Conservation (phyloP, 129 eudicot species). For the Tanacetum coccineum region DNA sequence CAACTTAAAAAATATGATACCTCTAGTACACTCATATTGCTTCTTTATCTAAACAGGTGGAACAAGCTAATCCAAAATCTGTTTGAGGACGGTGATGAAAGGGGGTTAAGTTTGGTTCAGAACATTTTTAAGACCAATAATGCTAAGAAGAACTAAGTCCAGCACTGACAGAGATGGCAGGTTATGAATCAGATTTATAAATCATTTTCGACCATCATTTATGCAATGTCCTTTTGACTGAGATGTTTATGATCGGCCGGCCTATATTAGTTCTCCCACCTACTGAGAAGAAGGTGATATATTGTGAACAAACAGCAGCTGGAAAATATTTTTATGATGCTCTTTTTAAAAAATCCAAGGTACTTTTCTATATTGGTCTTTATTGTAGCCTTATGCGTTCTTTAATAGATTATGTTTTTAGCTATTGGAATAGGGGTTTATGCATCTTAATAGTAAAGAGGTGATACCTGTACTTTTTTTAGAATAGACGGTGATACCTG, state of each 20-base stretch:
- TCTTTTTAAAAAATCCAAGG: conserved; percentile 92
- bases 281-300: conserved; percentile 66
- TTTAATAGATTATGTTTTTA: not conserved
- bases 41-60: conserved; percentile 55
- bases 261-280: conserved; percentile 97
- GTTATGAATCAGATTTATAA: conserved; percentile 30
- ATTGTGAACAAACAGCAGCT: conserved; percentile 79
- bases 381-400: conserved; percentile 10
- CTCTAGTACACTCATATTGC: too few relatives aligned
- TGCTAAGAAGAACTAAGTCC: conserved; percentile 85
- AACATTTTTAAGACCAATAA: conserved; percentile 81
- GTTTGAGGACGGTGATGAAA: conserved; percentile 91
- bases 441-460: too few relatives aligned
- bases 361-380: conserved; percentile 12
- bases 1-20: too few relatives aligned
- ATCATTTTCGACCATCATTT: not conserved
- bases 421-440: too few relatives aligned
- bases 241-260: conserved; percentile 40
- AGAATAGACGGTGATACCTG: too few relatives aligned
- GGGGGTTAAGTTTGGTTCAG: conserved; percentile 86
- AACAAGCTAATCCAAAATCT: conserved; percentile 90
- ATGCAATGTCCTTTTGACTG: not conserved
- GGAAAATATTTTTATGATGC: conserved; percentile 94
- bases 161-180: conserved; percentile 87
- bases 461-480: too few relatives aligned